Evolutionary conservation across 2,329 filamentous ascomycete genomes (phyloP).

Genomic region (Sphaerulina populicola): DNA sequence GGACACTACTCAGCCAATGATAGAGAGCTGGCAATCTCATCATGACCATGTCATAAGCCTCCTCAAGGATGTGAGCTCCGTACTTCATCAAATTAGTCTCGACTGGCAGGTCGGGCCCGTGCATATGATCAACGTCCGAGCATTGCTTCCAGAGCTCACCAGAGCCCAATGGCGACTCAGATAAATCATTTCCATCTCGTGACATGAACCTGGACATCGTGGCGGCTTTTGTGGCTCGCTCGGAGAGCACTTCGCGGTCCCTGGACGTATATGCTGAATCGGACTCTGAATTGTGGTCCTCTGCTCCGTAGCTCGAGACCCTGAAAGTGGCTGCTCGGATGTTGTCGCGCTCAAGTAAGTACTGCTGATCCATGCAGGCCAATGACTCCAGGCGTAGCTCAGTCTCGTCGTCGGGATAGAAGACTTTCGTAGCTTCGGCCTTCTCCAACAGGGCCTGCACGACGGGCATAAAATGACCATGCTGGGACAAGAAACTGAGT

Average conservation of each 20-base stretch:
- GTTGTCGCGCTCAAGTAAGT: slow-evolving; percentile 26
- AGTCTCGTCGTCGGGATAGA: slow-evolving; percentile 11
- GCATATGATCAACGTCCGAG: neutral
- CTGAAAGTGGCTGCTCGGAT: slow-evolving; percentile 30
- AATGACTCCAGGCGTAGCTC: slow-evolving; percentile 3
- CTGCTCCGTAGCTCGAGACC: slow-evolving; percentile 30
- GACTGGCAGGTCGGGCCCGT: neutral
- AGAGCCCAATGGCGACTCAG: neutral
- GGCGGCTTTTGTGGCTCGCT: slow-evolving; percentile 2
- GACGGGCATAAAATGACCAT: slow-evolving; percentile 30
- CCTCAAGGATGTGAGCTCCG: slow-evolving; percentile 7
- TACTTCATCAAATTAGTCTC: slow-evolving; percentile 1
- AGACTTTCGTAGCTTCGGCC: slow-evolving; percentile 11
- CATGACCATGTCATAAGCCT: slow-evolving; percentile 2
- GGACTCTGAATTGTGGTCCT: slow-evolving; percentile 18
- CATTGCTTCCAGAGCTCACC: neutral
- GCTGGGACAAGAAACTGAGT: slow-evolving; percentile 37
- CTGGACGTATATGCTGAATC: slow-evolving; percentile 25
- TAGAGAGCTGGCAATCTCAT: slow-evolving; percentile 11
- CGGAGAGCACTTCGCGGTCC: slow-evolving; percentile 5
- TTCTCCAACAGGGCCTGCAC: slow-evolving; percentile 28
- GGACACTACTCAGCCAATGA: slow-evolving; percentile 7
- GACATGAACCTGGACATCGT: slow-evolving; percentile 3
- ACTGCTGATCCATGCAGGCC: slow-evolving; percentile 1
- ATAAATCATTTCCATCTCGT: neutral